These are phyloP conservation scores for Diaporthe caulivora DNA, from an alignment of 2,329 filamentous ascomycete species.

Conservation along the genomic window DNA sequence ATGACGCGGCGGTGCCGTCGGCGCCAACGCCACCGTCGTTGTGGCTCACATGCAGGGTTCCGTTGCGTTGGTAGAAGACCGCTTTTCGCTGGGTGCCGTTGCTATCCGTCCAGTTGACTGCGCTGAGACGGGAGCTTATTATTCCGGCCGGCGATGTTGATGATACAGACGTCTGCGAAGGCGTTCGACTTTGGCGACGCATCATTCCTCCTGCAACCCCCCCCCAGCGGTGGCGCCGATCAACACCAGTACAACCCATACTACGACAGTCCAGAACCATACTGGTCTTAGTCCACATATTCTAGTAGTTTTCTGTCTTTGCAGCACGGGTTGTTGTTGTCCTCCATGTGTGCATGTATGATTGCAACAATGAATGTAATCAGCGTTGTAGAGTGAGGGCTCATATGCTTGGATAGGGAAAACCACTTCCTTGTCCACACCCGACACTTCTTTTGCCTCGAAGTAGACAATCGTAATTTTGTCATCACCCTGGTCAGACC, in stretches of 20 bases:
- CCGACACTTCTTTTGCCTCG: background rate
- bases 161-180: background rate
- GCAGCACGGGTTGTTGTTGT: background rate
- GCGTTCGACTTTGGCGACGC: background rate
- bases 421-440: background rate
- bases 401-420: background rate
- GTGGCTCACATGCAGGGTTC: background rate
- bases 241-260: background rate
- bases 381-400: background rate
- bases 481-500: background rate
- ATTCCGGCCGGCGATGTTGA: background rate
- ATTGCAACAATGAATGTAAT: background rate
- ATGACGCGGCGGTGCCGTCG: background rate
- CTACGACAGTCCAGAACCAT: slow-evolving; percentile 6
- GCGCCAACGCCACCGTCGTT: background rate
- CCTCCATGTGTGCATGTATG: no score
- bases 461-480: background rate
- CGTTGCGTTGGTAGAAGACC: background rate
- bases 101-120: slow-evolving; percentile 25
- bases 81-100: background rate
- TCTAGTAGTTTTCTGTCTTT: background rate
- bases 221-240: slow-evolving; percentile 2
- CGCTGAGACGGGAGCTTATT: background rate
- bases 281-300: background rate
- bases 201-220: background rate